A percentile compares a stretch with the other conserved stretches of the same genome.
These are phyloP conservation scores for Theileria orientalis DNA, from an alignment of 169 alveolate genomes.

Conservation along the genomic window DNA sequence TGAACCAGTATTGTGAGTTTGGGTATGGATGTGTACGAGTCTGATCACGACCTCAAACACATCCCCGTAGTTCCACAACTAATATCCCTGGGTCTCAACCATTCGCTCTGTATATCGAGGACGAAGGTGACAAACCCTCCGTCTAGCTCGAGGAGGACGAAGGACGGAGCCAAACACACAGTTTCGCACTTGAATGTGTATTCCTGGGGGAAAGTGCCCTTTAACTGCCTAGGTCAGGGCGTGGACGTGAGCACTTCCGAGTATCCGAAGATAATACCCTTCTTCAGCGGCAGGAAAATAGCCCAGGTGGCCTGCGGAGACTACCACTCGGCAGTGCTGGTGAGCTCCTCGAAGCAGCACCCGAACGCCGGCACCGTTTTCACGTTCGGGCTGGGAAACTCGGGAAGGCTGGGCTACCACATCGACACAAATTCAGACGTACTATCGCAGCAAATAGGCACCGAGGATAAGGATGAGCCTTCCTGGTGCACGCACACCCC, in stretches of 20 bases:
- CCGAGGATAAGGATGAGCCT: conserved; percentile 36
- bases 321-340: conserved; percentile 70
- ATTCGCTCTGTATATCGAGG: conserved; percentile 56
- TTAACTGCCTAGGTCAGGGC: conserved; percentile 73
- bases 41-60: not conserved
- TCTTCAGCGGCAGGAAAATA: conserved; percentile 62
- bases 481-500: conserved; percentile 82
- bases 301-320: conserved; percentile 67
- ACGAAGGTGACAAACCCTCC: not conserved
- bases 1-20: not conserved
- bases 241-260: conserved; percentile 44
- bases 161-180: not conserved
- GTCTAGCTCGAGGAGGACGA: not conserved
- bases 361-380: conserved; percentile 71
- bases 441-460: not conserved
- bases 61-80: conserved; percentile 7
- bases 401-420: conserved; percentile 74
- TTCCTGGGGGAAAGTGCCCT: conserved; percentile 60
- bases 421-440: not conserved
- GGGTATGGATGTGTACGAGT: conserved; percentile 1
- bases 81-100: conserved; percentile 58
- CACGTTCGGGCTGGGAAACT: conserved; percentile 78
- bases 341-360: conserved; percentile 32
- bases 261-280: conserved; percentile 52
- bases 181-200: conserved; percentile 32